These are phyloP conservation scores for Fusarium floridanum DNA, from an alignment of 2,329 filamentous ascomycete genomes.

Conservation along the genomic window DNA sequence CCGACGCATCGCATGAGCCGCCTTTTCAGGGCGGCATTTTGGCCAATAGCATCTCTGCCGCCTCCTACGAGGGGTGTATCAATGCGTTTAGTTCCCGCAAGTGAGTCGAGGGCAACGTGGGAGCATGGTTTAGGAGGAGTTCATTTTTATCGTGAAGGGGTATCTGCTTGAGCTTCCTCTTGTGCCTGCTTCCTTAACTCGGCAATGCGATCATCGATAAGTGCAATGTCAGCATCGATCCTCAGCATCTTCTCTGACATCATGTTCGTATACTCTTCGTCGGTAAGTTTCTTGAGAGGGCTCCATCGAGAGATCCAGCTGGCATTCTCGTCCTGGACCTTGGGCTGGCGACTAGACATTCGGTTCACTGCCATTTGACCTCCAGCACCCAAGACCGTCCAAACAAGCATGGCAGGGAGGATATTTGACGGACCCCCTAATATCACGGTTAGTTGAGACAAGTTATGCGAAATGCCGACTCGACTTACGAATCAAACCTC, in stretches of 20 bases:
- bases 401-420: slow-evolving; percentile 64
- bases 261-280: slow-evolving; percentile 79
- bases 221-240: slow-evolving; percentile 81
- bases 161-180: slow-evolving; percentile 19
- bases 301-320: slow-evolving; percentile 73
- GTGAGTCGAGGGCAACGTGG: neutral
- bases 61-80: neutral
- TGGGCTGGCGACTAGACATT: slow-evolving; percentile 41
- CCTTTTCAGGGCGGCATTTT: neutral
- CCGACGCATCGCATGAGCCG: slow-evolving; percentile 11
- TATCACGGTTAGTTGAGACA: slow-evolving; percentile 30
- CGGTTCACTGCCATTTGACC: slow-evolving; percentile 56
- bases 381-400: slow-evolving; percentile 58
- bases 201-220: slow-evolving; percentile 81
- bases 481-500: slow-evolving; percentile 65
- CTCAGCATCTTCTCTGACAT: slow-evolving; percentile 78
- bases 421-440: slow-evolving; percentile 67
- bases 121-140: neutral
- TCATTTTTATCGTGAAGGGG: slow-evolving; percentile 18
- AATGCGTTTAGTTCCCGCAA: slow-evolving; percentile 1
- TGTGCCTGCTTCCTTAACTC: slow-evolving; percentile 46
- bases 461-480: neutral
- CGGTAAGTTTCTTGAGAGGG: slow-evolving; percentile 76
- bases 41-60: slow-evolving; percentile 5
- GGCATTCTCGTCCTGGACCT: slow-evolving; percentile 55